phyloP scores from a whole-genome alignment of 192 early-diverging fungal species.

The Coemansia sp. region DNA sequence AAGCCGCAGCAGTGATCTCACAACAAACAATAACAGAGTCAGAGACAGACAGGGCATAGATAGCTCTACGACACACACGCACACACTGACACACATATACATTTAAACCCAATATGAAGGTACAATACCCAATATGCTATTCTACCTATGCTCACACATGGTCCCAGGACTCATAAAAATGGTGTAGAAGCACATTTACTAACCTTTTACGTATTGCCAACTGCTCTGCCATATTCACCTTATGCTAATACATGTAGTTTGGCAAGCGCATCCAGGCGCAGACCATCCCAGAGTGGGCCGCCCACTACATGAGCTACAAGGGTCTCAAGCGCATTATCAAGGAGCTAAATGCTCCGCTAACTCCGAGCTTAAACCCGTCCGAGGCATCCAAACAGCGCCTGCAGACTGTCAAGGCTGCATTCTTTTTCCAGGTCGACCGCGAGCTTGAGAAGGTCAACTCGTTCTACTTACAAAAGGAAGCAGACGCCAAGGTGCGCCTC shows the following conservation, averaged over 20 bases:
- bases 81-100: too few relatives aligned
- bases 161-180: too few relatives aligned
- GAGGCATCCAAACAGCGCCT: constrained; percentile 53
- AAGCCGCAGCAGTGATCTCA: too few relatives aligned
- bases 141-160: too few relatives aligned
- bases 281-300: constrained; percentile 87
- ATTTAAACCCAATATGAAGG: too few relatives aligned
- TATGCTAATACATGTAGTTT: constrained; percentile 61
- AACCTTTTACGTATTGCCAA: not conserved
- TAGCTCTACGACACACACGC: too few relatives aligned
- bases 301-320: constrained; percentile 97
- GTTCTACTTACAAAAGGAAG: constrained; percentile 97
- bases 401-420: constrained; percentile 88
- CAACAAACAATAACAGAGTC: too few relatives aligned
- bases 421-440: constrained; percentile 97
- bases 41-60: too few relatives aligned
- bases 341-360: constrained; percentile 55
- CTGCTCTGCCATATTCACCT: not conserved
- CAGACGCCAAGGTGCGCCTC: constrained; percentile 86
- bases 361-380: constrained; percentile 28
- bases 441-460: constrained; percentile 97
- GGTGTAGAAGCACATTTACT: not conserved
- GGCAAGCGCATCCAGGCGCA: constrained; percentile 97
- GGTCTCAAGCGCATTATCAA: constrained; percentile 97
- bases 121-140: too few relatives aligned